A percentile compares a stretch with the other conserved stretches of the same genome.
These are phyloP conservation scores for Colletotrichum graminicola DNA, from an alignment of 2,329 filamentous ascomycete species.

Conservation along the genomic window DNA sequence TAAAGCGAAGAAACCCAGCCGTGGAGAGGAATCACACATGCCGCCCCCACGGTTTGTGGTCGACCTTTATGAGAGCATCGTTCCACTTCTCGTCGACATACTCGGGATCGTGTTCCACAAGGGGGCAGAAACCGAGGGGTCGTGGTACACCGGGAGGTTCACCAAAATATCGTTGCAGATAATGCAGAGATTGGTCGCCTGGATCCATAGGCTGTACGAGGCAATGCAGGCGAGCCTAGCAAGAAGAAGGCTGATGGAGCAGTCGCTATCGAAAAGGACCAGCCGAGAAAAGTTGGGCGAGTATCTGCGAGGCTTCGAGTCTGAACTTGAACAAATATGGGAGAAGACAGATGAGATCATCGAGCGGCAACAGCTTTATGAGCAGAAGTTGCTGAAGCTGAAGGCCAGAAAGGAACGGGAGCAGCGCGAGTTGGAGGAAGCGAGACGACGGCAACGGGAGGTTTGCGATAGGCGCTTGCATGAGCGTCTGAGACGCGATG, in stretches of 20 bases:
- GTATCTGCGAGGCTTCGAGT: constrained; percentile 12
- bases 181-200: constrained; percentile 30
- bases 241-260: constrained; percentile 17
- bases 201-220: constrained; percentile 17
- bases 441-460: constrained; percentile 28
- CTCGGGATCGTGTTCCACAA: constrained; percentile 26
- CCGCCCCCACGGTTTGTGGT: constrained; percentile 12
- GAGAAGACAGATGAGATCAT: constrained; percentile 1
- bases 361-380: constrained; percentile 3
- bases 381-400: neutral
- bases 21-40: constrained; percentile 12
- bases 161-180: constrained; percentile 32
- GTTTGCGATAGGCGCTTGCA: constrained; percentile 22
- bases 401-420: neutral
- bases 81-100: constrained; percentile 20
- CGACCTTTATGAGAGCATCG: constrained; percentile 17
- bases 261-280: neutral
- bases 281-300: constrained; percentile 14
- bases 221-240: constrained; percentile 15
- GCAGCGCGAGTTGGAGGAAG: constrained; percentile 13
- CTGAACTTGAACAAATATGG: constrained; percentile 7
- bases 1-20: constrained; percentile 7
- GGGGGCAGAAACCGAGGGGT: neutral
- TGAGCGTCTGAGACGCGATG: neutral
- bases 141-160: constrained; percentile 18